phyloP scores from a whole-genome alignment of 106 monocot genomes.

The Dendrobium nobile region DNA sequence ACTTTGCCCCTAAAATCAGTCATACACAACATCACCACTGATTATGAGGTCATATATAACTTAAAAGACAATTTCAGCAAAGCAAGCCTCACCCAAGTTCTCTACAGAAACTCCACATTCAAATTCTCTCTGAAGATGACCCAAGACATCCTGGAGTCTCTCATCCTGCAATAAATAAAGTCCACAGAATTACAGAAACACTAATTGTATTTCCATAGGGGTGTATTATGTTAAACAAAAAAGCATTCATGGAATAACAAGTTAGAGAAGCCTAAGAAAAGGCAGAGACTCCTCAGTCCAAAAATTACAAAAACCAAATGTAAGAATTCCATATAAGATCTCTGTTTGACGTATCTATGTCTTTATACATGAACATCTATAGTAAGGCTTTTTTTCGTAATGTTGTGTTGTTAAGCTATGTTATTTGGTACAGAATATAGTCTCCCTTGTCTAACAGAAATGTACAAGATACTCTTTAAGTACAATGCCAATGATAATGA shows the following conservation, averaged over 20 bases:
- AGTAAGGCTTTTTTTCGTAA: background rate
- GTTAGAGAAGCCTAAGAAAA: background rate
- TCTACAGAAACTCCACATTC: background rate
- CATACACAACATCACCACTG: background rate
- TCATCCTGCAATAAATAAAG: background rate
- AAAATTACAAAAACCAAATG: background rate
- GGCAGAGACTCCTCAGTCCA: background rate
- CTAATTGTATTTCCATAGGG: background rate
- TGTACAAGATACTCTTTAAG: background rate
- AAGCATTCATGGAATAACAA: background rate
- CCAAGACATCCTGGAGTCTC: background rate
- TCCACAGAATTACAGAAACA: background rate
- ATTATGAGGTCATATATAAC: background rate
- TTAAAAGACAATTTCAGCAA: background rate
- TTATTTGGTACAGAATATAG: background rate
- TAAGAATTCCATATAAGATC: background rate
- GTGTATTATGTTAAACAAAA: background rate
- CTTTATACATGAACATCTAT: background rate
- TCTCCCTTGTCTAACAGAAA: background rate
- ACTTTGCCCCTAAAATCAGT: constrained; percentile 1
- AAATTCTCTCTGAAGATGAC: background rate
- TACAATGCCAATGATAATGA: no score
- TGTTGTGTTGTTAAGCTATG: background rate
- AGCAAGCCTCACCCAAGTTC: background rate
- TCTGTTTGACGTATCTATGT: background rate